phyloP scores from a whole-genome alignment of 495 filamentous ascomycete species.

The Mytilinidion resinicola region DNA sequence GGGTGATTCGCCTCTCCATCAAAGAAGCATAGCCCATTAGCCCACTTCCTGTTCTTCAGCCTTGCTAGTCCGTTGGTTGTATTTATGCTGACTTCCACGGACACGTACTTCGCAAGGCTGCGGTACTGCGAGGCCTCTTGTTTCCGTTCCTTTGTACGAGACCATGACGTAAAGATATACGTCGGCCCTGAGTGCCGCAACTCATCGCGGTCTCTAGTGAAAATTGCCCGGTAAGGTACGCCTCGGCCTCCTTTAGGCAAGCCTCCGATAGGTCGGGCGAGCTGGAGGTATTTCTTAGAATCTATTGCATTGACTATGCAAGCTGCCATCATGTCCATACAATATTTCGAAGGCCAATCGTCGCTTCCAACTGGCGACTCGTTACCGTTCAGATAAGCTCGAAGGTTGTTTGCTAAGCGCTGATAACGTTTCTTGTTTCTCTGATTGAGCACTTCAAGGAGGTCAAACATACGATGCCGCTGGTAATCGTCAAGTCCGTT shows the following conservation, averaged over 20 bases:
- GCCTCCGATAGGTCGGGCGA: background rate
- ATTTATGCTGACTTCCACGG: conserved; percentile 6
- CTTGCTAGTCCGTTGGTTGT: background rate
- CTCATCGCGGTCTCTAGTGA: conserved; percentile 1
- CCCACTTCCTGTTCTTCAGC: conserved; percentile 1
- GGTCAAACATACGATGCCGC: background rate
- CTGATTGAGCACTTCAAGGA: background rate
- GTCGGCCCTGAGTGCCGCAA: background rate
- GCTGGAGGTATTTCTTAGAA: background rate
- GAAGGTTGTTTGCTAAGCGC: background rate
- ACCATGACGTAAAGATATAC: conserved; percentile 11
- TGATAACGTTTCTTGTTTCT: background rate
- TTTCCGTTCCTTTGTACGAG: conserved; percentile 4
- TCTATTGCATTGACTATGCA: conserved; percentile 7
- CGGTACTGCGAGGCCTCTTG: background rate
- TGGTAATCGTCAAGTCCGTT: background rate
- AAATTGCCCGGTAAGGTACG: conserved; percentile 6
- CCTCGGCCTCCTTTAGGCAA: background rate
- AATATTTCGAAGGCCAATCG: background rate
- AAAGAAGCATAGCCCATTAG: conserved; percentile 8
- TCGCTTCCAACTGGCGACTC: background rate
- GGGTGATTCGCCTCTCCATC: background rate
- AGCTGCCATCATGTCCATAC: background rate
- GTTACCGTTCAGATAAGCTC: background rate
- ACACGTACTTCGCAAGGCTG: conserved; percentile 6